Evolutionary conservation across 495 filamentous ascomycete species (phyloP).

Genomic region (Aspergillus saccharolyticus): DNA sequence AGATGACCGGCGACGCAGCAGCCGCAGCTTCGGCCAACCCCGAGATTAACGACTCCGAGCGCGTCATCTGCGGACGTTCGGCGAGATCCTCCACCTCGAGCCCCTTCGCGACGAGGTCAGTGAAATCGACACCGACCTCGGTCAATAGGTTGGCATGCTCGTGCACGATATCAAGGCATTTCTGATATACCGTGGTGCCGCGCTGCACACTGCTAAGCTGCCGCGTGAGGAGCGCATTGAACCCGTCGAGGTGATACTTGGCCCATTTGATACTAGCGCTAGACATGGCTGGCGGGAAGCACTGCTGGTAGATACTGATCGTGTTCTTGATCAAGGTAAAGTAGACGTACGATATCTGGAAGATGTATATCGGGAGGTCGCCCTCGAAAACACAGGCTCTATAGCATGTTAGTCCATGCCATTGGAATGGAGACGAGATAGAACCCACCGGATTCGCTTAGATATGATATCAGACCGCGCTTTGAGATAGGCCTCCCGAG

Average conservation of each 20-base stretch:
- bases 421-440: not conserved
- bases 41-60: slow-evolving; percentile 24
- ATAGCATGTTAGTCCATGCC: slow-evolving; percentile 21
- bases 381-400: slow-evolving; percentile 94
- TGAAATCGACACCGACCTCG: slow-evolving; percentile 89
- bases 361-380: slow-evolving; percentile 85
- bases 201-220: slow-evolving; percentile 78
- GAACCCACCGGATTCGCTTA: slow-evolving; percentile 72
- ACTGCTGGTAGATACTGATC: slow-evolving; percentile 78
- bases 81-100: slow-evolving; percentile 30
- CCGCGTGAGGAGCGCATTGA: slow-evolving; percentile 73
- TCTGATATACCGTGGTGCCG: slow-evolving; percentile 63
- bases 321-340: slow-evolving; percentile 93
- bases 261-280: slow-evolving; percentile 95
- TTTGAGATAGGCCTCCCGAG: slow-evolving; percentile 78
- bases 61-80: slow-evolving; percentile 20
- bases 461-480: slow-evolving; percentile 70
- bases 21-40: slow-evolving; percentile 18
- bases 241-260: slow-evolving; percentile 83
- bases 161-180: slow-evolving; percentile 77
- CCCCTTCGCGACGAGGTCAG: slow-evolving; percentile 54
- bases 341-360: slow-evolving; percentile 92
- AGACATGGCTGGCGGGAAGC: slow-evolving; percentile 80
- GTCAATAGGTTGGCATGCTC: slow-evolving; percentile 73
- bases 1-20: not conserved